Conservation (phyloP, 2,329 filamentous ascomycete genomes). For the Ceratocystis variospora region DNA sequence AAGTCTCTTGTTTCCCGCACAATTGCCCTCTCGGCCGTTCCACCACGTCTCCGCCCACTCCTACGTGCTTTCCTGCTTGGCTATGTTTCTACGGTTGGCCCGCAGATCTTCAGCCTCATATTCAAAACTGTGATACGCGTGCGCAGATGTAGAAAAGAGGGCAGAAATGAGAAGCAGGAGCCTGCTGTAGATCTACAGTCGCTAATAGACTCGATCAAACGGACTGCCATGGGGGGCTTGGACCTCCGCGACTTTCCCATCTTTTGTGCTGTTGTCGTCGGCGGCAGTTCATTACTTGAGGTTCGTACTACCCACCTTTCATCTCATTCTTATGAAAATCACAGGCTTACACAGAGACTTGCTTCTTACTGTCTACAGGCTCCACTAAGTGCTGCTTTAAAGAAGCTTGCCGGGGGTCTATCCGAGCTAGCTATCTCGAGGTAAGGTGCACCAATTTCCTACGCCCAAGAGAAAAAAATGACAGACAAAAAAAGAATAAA, state of each 20-base stretch:
- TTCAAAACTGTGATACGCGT: conserved; percentile 33
- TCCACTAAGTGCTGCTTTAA: conserved; percentile 12
- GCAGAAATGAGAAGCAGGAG: conserved; percentile 11
- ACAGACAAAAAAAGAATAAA: too few relatives aligned
- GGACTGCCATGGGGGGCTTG: conserved; percentile 38
- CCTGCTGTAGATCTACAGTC: neutral
- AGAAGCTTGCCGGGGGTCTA: conserved; percentile 13
- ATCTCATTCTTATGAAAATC: neutral
- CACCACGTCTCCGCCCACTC: conserved; percentile 40
- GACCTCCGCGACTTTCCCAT: conserved; percentile 45
- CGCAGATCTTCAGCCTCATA: conserved; percentile 41
- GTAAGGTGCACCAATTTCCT: neutral
- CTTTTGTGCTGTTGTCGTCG: conserved; percentile 47
- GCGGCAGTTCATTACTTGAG: conserved; percentile 48
- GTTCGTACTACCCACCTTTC: conserved; percentile 24
- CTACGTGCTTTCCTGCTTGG: conserved; percentile 47
- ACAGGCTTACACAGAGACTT: conserved; percentile 1
- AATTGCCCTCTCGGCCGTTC: conserved; percentile 27
- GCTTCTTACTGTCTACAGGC: neutral
- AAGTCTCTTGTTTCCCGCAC: conserved; percentile 16
- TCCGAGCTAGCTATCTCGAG: conserved; percentile 12
- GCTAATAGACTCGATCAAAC: conserved; percentile 10
- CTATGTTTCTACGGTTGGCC: conserved; percentile 45
- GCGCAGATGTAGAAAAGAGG: conserved; percentile 24
- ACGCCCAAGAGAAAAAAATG: too few relatives aligned